Percentiles rank a stretch among this genome's conserved stretches.
phyloP scores from a whole-genome alignment of 2,329 filamentous ascomycete species.

The Hyphodiscus sp. region DNA sequence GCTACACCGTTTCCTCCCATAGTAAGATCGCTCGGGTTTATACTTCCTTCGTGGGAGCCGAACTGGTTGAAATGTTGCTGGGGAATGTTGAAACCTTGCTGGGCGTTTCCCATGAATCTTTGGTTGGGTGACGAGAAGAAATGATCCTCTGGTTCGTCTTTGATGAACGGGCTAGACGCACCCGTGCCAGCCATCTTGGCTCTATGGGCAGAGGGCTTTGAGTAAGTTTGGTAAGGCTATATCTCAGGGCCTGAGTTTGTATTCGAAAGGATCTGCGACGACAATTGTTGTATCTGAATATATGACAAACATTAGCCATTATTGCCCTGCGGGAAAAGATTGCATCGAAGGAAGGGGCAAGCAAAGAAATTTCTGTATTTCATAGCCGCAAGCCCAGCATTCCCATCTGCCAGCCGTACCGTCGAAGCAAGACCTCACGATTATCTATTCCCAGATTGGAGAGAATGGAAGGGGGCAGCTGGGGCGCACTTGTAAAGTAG shows the following conservation, averaged over 20 bases:
- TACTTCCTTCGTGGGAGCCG: conserved; percentile 42
- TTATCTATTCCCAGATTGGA: neutral
- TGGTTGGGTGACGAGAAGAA: conserved; percentile 36
- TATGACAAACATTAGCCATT: conserved; percentile 27
- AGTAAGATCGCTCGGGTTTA: conserved; percentile 81
- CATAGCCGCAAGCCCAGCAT: neutral
- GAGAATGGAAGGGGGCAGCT: conserved; percentile 1
- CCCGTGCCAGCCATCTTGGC: conserved; percentile 31
- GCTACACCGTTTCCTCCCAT: conserved; percentile 56
- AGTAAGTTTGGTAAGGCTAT: conserved; percentile 8
- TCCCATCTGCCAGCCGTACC: neutral
- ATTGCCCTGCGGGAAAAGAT: conserved; percentile 8
- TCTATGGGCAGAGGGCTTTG: conserved; percentile 12
- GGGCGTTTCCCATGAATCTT: conserved; percentile 26
- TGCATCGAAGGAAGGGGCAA: conserved; percentile 16
- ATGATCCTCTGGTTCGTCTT: conserved; percentile 60
- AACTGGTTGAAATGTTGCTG: conserved; percentile 39
- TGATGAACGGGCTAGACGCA: conserved; percentile 53
- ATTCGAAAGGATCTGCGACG: conserved; percentile 2
- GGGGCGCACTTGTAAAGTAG: conserved; percentile 8
- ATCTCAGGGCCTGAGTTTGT: conserved; percentile 16
- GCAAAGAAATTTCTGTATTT: neutral
- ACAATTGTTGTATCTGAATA: conserved; percentile 18
- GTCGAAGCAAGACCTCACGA: neutral
- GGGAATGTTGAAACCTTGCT: conserved; percentile 34